Base-by-base conservation (phyloP, 2,329 filamentous ascomycete species). In the Aspergillus sojae region DNA sequence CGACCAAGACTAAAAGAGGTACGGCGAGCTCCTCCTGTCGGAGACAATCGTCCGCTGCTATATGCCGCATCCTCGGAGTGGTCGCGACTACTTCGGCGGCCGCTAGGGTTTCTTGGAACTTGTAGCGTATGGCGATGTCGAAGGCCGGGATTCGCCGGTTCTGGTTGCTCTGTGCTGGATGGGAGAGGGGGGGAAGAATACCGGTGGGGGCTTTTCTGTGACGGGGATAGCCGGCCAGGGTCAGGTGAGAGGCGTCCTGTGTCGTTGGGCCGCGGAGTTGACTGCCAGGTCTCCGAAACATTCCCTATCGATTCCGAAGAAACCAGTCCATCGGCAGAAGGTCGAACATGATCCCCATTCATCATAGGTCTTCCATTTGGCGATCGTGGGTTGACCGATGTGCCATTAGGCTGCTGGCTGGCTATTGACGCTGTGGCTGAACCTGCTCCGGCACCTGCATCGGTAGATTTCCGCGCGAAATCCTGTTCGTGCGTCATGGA, bases 41-140 rank as follows among this genome's bases (percentile, higher is more conserved):
- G 93, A 26, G 94, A 97, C 75, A 96, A 94, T 61, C 94, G 89
- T 54, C 94, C 94, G 69, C 86, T 94, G 11, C 89, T 84, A 48
- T 71, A 75, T 50, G 88, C 88, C 16, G 87, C 84, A 78, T 83
- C 84, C 70, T 94, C 91, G 66, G 76, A 76, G 34, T 89, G 85
- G 68, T 97, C 93, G 69, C 87, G 88, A n/a, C 92, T 59, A 81
- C 85, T 70, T 63, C 74, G 71, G 55, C 92, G 86, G 39, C 85
- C 81, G n/a, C 88, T 84, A 23, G 84, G 81, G 19, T 84, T 77
- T 77, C 89, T 91, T 9, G 94, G 93, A 0, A 97, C 92, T 77
- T 97, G 93, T 30, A 97, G 84, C 0, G 93, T 97, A 79, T 97
- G 91, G 68, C 94, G 88, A 65, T 97, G 92, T 76, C 91, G 90